Evolutionary conservation across 2,329 filamentous ascomycete species (phyloP), one percentile per base, ranked within the genome.

Genomic region (Curvularia verruculosa): DNA sequence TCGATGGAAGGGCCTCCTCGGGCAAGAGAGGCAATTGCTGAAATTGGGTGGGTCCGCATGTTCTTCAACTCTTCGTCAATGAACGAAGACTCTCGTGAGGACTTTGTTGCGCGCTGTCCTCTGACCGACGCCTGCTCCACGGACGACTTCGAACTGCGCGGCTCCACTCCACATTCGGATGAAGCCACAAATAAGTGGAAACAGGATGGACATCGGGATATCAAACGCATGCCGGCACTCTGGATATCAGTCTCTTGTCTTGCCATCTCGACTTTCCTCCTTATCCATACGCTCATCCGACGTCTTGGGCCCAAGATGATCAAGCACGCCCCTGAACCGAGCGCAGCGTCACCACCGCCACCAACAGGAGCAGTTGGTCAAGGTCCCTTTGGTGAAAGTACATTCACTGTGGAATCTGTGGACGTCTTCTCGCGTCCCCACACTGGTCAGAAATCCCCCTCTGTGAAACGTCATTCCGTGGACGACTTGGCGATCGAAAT

Each of bases 31-130:
- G 76, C 78, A 2, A 64, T 70, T 19, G 81, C 80, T 5, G 77
- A 78, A 23, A 64, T 83, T 29, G 78, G 72, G 7, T 83, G 79
- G 78, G 74, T 79, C 9, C 75, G 80, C n/a, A 69, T 79, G 26
- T 83, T 83, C 63, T 83, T 83, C 74, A 83, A 83, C 60, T 80
- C 79, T 0, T 81, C 80, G 1, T 60, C 73, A 7, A 78, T 74
- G 67, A 79, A 19, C 18, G 51, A 41, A 29, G 51, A 50, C 43
- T 34, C 55, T 40, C 55, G 51, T 12, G 45, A 54, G 21, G 51
- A 58, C 36, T 58, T 58, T 19, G 46, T 50, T 28, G 46, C 46
- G 7, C 47, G 46, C 29, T 58, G 55, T 29, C 55, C 55, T 4
- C 46, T 54, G 51, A 41, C 51, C 9, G 46, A 46, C 34, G 74